Evolutionary conservation across 257 asterid species (phyloP).

Genomic region (Eucommia ulmoides): DNA sequence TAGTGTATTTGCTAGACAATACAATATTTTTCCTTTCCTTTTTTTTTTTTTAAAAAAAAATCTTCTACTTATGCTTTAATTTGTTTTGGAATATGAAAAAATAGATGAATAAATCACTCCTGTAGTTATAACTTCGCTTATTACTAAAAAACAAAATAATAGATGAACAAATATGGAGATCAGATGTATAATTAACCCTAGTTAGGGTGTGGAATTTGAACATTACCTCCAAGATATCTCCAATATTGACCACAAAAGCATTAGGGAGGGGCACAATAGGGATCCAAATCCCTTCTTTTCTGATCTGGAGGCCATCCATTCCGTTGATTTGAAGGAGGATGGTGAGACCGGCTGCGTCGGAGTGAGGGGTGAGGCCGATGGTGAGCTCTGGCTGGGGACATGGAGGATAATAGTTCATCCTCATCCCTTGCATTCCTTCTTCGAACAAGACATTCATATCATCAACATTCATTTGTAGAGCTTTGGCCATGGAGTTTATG

Average conservation of each 20-base stretch:
- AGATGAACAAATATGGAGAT: too few species aligned
- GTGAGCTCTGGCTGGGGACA: conserved; percentile 47
- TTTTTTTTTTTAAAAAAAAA: too few species aligned
- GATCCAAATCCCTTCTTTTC: conserved; percentile 34
- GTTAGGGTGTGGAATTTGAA: too few species aligned
- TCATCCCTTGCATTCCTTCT: conserved; percentile 31
- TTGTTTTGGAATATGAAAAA: too few species aligned
- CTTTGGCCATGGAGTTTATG: neutral
- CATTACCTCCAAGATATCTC: too few species aligned
- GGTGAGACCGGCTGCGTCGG: conserved; percentile 32
- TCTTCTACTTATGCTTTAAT: too few species aligned
- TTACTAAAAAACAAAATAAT: too few species aligned
- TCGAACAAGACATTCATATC: conserved; percentile 11
- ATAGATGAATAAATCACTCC: too few species aligned
- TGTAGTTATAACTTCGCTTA: too few species aligned
- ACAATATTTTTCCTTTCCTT: too few species aligned
- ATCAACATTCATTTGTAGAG: conserved; percentile 3
- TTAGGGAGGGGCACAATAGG: conserved; percentile 28
- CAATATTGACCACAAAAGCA: conserved; percentile 41
- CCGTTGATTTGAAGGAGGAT: conserved; percentile 36
- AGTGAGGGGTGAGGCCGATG: conserved; percentile 38
- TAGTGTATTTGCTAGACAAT: too few species aligned
- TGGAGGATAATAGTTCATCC: conserved; percentile 50
- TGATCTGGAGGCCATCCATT: conserved; percentile 35
- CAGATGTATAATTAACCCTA: too few species aligned